Evolutionary conservation across 306 rosid genomes (phyloP), one percentile per base, ranked within the genome.

Genomic region (Corylus avellana): DNA sequence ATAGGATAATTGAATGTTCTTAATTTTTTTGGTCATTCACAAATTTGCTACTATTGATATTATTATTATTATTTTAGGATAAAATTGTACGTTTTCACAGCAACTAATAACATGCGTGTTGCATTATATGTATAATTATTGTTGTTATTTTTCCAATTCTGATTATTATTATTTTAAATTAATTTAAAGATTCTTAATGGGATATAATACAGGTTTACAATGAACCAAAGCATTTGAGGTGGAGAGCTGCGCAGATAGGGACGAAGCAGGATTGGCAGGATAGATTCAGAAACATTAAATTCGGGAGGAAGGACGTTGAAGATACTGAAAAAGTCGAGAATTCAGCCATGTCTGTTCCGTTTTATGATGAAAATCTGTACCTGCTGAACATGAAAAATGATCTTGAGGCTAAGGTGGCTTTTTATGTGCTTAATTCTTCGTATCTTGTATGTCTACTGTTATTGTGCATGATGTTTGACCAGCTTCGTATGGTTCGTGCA

Each of bases 191-290:
- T 46, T 81, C 81, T 71, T 77, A 20, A 77, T 80, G 75, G 83
- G 70, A 51, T 82, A 48, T 77, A 72, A 59, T 89, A 81, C 83
- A 89, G 98, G 80, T 78, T 79, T 67, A 54, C 71, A 59, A 78
- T 72, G 94, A 92, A 85, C 77, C n/a, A 4, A 90, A 85, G 88
- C 76, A 63, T 70, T 85, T 68, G 55, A 90, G 84, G 91, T 91
- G 98, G 99, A 88, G 91, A 76, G 86, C 94, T 49, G 78, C 91
- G 2, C 89, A 86, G 85, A 76, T 86, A 75, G 92, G 88, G 78
- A 90, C 84, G 61, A 95, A 90, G 77, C 97, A 88, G 75, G 99
- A 96, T 82, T 96, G 98, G 99, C 98, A 93, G 85, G 97, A 90
- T 72, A 93, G 80, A 75, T 73, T 96, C 56, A 91, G 82, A 81